These are phyloP conservation scores for Cyberlindnera mycetangii DNA, from an alignment of 805 yeast species.

Conservation along the genomic window DNA sequence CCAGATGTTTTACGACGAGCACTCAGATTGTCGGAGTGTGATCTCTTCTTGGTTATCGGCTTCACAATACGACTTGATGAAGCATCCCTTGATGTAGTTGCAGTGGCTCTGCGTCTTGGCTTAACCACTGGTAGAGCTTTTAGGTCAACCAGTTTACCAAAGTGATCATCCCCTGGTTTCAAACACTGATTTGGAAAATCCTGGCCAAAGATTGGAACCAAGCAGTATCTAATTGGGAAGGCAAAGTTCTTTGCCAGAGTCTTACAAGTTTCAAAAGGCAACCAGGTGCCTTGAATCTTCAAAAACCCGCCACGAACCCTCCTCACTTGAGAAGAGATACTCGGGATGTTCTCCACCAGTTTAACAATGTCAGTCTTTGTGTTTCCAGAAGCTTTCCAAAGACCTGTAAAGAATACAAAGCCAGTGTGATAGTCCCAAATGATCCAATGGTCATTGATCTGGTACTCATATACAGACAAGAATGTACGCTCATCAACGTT, in stretches of 20 bases:
- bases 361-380: constrained; percentile 75
- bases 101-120: constrained; percentile 9
- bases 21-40: constrained; percentile 21
- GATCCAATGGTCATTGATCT: constrained; percentile 65
- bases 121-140: constrained; percentile 11
- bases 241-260: constrained; percentile 72
- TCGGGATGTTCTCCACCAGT: constrained; percentile 39
- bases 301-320: constrained; percentile 88
- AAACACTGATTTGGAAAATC: constrained; percentile 45
- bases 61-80: constrained; percentile 1
- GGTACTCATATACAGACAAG: constrained; percentile 70
- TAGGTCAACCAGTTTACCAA: constrained; percentile 24
- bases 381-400: constrained; percentile 39
- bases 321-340: constrained; percentile 33
- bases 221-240: constrained; percentile 68
- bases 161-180: constrained; percentile 22
- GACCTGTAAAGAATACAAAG: constrained; percentile 21
- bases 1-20: background rate
- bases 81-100: background rate
- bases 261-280: constrained; percentile 67
- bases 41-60: constrained; percentile 17
- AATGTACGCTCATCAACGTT: constrained; percentile 68
- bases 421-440: constrained; percentile 35
- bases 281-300: constrained; percentile 94
- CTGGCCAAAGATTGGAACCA: constrained; percentile 78